Conservation (phyloP, 257 asterid genomes). For the Nemophila menziesii region DNA sequence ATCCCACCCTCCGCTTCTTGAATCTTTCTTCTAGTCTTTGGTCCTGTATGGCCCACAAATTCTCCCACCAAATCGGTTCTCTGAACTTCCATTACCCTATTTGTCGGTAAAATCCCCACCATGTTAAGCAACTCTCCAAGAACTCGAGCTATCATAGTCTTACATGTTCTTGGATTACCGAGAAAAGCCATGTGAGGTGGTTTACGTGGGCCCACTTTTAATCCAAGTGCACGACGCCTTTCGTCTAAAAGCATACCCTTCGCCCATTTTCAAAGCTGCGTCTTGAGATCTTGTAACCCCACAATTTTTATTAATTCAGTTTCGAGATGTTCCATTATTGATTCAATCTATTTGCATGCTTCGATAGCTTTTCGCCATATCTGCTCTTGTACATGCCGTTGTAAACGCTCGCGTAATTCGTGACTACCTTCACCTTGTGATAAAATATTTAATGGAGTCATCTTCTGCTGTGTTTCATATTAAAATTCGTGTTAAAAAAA, state of each 20-base stretch:
- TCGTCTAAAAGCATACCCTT: conserved; percentile 90
- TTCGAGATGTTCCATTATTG: conserved; percentile 85
- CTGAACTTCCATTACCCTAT: conserved; percentile 82
- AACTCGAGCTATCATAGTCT: conserved; percentile 77
- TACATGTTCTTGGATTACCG: conserved; percentile 96
- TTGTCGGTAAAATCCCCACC: conserved; percentile 73
- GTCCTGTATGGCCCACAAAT: conserved; percentile 82
- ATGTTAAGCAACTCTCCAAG: conserved; percentile 70
- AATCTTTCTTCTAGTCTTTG: conserved; percentile 72
- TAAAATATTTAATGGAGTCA: too few relatives aligned
- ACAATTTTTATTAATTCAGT: conserved; percentile 56
- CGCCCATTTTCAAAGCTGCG: conserved; percentile 81
- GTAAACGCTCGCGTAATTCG: too few relatives aligned
- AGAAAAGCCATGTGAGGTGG: conserved; percentile 96
- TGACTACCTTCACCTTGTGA: too few relatives aligned
- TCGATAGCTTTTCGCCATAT: too few relatives aligned
- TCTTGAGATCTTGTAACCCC: conserved; percentile 57
- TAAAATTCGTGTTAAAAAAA: conserved; percentile 18
- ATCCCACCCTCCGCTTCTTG: conserved; percentile 91
- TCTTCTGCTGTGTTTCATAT: too few relatives aligned
- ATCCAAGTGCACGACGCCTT: conserved; percentile 79
- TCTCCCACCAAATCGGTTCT: conserved; percentile 87
- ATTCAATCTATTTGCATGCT: too few relatives aligned
- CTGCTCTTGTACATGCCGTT: too few relatives aligned
- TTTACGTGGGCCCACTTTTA: conserved; percentile 65